Conservation (phyloP, 2,329 filamentous ascomycete species). For the Colletotrichum neosansevieriae region DNA sequence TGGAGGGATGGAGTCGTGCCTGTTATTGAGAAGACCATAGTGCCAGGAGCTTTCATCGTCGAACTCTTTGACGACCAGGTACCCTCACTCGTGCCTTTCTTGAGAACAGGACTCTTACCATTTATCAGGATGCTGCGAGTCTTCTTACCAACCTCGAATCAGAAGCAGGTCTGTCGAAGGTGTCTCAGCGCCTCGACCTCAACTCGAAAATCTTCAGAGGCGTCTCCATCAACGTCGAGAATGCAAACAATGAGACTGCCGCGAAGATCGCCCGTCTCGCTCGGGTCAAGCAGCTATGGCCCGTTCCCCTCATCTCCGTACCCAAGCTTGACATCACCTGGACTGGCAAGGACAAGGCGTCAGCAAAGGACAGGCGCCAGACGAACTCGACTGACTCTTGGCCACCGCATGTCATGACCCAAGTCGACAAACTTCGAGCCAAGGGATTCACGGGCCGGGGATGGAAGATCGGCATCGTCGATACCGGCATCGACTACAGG, state of each 20-base stretch:
- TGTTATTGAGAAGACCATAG: conserved; percentile 37
- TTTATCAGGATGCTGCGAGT: conserved; percentile 18
- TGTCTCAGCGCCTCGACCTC: conserved; percentile 42
- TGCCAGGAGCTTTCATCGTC: conserved; percentile 66
- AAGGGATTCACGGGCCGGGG: conserved; percentile 62
- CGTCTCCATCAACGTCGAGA: conserved; percentile 63
- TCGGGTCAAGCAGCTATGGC: conserved; percentile 63
- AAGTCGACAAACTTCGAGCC: conserved; percentile 64
- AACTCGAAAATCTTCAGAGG: conserved; percentile 54
- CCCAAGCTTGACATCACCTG: conserved; percentile 55
- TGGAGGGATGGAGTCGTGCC: conserved; percentile 7
- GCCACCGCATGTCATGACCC: conserved; percentile 67
- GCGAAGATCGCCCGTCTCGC: conserved; percentile 55
- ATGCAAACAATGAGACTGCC: conserved; percentile 56
- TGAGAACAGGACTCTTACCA: background rate
- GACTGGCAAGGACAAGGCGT: conserved; percentile 47
- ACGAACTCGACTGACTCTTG: conserved; percentile 52
- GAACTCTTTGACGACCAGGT: conserved; percentile 64
- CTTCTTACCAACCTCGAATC: conserved; percentile 34
- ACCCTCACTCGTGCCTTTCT: conserved; percentile 34
- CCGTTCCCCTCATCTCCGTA: conserved; percentile 58
- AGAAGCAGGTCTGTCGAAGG: conserved; percentile 31
- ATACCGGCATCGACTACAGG: conserved; percentile 60
- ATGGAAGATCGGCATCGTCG: conserved; percentile 65
- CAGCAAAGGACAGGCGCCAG: conserved; percentile 26